Conservation (phyloP, 2,329 filamentous ascomycete genomes). For the Biscogniauxia marginata region DNA sequence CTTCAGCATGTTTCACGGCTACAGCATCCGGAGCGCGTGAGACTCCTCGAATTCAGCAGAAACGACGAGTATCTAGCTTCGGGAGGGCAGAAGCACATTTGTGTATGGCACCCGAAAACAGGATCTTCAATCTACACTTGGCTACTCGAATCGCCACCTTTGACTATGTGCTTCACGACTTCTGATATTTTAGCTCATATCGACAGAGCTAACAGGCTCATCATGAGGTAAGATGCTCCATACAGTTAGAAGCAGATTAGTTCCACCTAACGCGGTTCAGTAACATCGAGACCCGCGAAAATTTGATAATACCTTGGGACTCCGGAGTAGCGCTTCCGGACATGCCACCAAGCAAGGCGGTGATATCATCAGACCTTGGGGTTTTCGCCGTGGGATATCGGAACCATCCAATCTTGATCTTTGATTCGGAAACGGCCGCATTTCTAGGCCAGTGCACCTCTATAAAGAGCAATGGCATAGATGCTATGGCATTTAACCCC, state of each 20-base stretch:
- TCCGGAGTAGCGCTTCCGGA: slow-evolving; percentile 8
- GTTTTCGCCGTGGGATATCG: slow-evolving; percentile 27
- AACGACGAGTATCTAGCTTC: slow-evolving; percentile 19
- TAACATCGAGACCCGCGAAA: slow-evolving; percentile 8
- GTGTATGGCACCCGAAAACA: slow-evolving; percentile 10
- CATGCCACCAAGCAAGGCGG: slow-evolving; percentile 10
- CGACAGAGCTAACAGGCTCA: neutral
- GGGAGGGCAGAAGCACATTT: slow-evolving; percentile 9
- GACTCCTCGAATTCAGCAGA: slow-evolving; percentile 25
- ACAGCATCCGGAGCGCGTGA: slow-evolving; percentile 26
- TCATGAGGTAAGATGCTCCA: neutral
- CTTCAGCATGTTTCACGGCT: slow-evolving; percentile 19
- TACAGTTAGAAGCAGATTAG: neutral
- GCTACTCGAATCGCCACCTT: slow-evolving; percentile 7
- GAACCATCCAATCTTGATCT: slow-evolving; percentile 20
- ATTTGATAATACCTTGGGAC: slow-evolving; percentile 11
- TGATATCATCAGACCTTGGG: slow-evolving; percentile 11
- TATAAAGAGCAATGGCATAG: slow-evolving; percentile 21
- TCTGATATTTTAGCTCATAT: neutral
- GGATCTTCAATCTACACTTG: slow-evolving; percentile 7
- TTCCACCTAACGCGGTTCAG: slow-evolving; percentile 6
- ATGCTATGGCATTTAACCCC: slow-evolving; percentile 29
- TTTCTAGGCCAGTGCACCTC: slow-evolving; percentile 18
- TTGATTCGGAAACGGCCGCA: slow-evolving; percentile 22
- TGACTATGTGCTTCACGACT: slow-evolving; percentile 8